Evolutionary conservation across 1,284 basidiomycete species (phyloP).

Genomic region (Moesziomyces globuligerus): DNA sequence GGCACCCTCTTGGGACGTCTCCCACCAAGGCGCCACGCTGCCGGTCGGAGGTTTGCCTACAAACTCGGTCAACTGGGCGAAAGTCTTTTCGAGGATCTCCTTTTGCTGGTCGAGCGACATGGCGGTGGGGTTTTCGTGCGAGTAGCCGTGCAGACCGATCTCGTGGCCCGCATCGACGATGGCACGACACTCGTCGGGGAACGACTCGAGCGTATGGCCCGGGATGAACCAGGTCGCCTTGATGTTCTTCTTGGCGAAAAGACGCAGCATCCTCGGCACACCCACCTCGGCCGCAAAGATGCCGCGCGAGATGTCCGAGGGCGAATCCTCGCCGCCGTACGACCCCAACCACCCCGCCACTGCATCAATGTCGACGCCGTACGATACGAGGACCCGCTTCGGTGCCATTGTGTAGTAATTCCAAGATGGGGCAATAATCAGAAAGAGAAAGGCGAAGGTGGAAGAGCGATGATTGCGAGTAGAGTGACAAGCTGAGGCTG

Average conservation of each 20-base stretch:
- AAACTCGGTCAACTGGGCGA: conserved; percentile 76
- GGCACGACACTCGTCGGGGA: conserved; percentile 75
- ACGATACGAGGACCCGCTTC: conserved; percentile 26
- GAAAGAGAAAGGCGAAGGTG: too few relatives aligned
- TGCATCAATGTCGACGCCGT: conserved; percentile 32
- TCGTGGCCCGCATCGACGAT: conserved; percentile 78
- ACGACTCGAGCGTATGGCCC: conserved; percentile 76
- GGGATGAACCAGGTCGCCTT: conserved; percentile 74
- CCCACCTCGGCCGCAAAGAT: conserved; percentile 77
- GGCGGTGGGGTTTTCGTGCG: conserved; percentile 69
- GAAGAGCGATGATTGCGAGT: not conserved
- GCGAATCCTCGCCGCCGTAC: conserved; percentile 77
- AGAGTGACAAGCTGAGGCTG: not conserved
- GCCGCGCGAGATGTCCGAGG: conserved; percentile 76
- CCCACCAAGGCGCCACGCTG: conserved; percentile 82
- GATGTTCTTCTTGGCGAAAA: conserved; percentile 75
- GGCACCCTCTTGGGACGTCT: conserved; percentile 77
- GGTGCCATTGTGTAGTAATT: too few relatives aligned
- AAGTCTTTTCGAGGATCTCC: conserved; percentile 78
- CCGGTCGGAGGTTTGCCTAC: conserved; percentile 76
- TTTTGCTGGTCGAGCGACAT: conserved; percentile 77
- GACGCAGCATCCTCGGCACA: conserved; percentile 71
- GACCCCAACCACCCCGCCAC: conserved; percentile 72
- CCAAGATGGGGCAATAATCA: too few relatives aligned
- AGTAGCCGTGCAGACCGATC: conserved; percentile 67